phyloP scores from a whole-genome alignment of 2,329 filamentous ascomycete species.

The Aotearoamyces nothofagi region DNA sequence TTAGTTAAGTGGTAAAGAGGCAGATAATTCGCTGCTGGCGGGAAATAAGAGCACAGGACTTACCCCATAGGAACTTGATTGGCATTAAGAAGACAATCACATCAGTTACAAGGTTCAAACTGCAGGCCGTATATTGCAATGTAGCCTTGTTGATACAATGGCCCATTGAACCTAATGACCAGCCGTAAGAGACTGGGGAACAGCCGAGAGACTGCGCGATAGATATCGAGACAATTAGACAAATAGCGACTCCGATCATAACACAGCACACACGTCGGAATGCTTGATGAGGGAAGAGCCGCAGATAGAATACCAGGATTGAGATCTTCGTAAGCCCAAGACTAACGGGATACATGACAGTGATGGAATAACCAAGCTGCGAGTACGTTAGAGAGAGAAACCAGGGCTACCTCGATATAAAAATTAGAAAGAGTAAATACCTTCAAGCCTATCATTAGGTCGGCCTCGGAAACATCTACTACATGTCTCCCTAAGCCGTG shows the following conservation, averaged over 20 bases:
- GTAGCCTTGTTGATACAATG: not conserved
- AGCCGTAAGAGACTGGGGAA: not conserved
- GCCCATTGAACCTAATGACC: not conserved
- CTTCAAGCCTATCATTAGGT: not conserved
- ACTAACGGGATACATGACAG: not conserved
- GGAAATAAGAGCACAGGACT: no score
- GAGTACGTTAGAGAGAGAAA: no score
- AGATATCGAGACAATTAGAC: not conserved
- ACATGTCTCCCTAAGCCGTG: not conserved
- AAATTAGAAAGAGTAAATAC: no score
- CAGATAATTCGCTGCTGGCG: no score
- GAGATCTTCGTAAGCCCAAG: slow-evolving; percentile 1
- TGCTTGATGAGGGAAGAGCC: slow-evolving; percentile 1
- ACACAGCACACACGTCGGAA: not conserved
- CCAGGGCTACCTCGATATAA: no score
- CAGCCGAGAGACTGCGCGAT: slow-evolving; percentile 1
- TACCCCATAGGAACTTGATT: slow-evolving; percentile 1
- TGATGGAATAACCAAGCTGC: not conserved
- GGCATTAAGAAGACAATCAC: slow-evolving; percentile 1
- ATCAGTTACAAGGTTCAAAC: slow-evolving; percentile 2
- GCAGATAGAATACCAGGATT: slow-evolving; percentile 1
- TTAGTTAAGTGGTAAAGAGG: no score
- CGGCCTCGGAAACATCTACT: not conserved
- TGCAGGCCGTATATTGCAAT: slow-evolving; percentile 1
- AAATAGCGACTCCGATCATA: not conserved